These are phyloP conservation scores for Coemansia sp. DNA, from an alignment of 192 early-diverging fungal genomes.

Conservation along the genomic window DNA sequence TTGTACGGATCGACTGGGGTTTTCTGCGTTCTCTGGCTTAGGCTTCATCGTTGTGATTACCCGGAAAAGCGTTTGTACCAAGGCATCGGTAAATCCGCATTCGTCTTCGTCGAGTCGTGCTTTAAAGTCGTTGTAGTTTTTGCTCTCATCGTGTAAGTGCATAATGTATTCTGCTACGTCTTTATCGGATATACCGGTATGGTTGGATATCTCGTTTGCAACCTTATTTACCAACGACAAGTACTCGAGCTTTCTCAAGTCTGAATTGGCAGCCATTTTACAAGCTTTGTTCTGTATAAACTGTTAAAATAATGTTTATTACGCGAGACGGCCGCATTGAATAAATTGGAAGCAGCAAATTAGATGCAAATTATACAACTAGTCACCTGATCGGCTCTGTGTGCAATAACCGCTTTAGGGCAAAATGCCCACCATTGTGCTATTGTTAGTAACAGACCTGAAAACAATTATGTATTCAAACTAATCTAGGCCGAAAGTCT, in stretches of 20 bases:
- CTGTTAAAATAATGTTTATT: too few species aligned
- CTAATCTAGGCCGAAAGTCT: too few species aligned
- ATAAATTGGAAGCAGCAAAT: too few species aligned
- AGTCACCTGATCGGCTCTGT: too few species aligned
- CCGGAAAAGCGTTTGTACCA: conserved; percentile 81
- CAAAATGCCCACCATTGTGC: too few species aligned
- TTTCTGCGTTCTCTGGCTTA: conserved; percentile 27
- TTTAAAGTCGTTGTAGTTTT: conserved; percentile 65
- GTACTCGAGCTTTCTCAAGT: conserved; percentile 77
- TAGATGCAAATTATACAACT: too few species aligned
- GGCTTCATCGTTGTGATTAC: conserved; percentile 84
- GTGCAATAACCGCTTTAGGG: too few species aligned
- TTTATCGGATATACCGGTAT: conserved; percentile 88
- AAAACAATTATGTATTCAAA: too few species aligned
- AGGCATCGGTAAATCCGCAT: conserved; percentile 80
- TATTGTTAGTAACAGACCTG: too few species aligned
- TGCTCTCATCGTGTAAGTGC: conserved; percentile 72
- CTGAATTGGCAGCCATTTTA: conserved; percentile 5
- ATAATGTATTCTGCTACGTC: conserved; percentile 90
- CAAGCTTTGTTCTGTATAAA: too few species aligned
- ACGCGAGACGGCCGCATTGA: too few species aligned
- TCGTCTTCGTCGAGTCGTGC: conserved; percentile 62
- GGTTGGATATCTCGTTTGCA: conserved; percentile 87
- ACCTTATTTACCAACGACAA: conserved; percentile 89
- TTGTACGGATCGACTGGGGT: neutral